Evolutionary conservation across 257 asterid genomes (phyloP), one percentile per base, ranked within the genome.

Genomic region (Petunia secreta): DNA sequence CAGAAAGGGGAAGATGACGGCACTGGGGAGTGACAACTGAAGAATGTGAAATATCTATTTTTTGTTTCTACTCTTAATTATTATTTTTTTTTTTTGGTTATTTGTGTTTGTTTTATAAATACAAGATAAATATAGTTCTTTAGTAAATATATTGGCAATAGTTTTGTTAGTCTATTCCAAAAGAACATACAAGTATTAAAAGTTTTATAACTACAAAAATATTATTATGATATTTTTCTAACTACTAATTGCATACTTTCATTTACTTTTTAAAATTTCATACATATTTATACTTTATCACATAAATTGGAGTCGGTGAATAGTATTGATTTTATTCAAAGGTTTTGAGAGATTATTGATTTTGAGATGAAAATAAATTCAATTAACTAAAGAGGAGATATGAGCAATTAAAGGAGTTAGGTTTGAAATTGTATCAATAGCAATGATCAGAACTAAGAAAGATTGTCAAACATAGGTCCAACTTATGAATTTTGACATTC

Each of bases 1-100:
- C n/a, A 36, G 75, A 68, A 68, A 16, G n/a, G 57, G 14, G 57
- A 44, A 68, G 57, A 9, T 15, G 60, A 71, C 77, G 77, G 60
- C 60, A 5, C 13, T 25, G 77, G 60, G 39, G 50, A 14, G 41
- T 71, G 77, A 71, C 5, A n/a, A 46, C 6, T 8, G 11, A 2
- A 69, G 43, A 34, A 62, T 0, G 67, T 9, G 15, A 62, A 62
- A 71, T 71, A 71, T 34, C 60, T 71, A 25, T 25, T 25, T 43
- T 3, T n/a, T 43, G 75, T 15, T 11, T 8, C 63, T 57, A 55
- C 15, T 55, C 62, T 14, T 54, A 2, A 40, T 64, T 6, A 6
- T 40, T 39, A 34, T 59, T 59, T 59, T 16, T n/a, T 9, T 6
- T 59, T 62, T 62, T 60, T 58, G 63, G 38, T 58, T 58, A 58